Base-by-base conservation (phyloP, 345 rosid species). In the Fremontodendron californicum region DNA sequence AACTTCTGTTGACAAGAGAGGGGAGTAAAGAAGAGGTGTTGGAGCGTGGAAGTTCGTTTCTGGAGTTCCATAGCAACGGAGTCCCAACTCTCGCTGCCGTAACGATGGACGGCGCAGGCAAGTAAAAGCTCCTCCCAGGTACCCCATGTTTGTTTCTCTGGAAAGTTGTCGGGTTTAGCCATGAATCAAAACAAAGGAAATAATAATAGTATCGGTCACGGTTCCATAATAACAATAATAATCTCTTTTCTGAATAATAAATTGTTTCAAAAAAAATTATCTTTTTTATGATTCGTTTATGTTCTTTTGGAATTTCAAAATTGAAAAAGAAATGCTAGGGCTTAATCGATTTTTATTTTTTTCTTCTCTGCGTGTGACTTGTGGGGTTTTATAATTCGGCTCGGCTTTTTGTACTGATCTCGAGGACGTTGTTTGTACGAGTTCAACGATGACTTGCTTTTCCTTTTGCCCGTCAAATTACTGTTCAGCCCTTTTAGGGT, bases 41-140 rank as follows among this genome's bases (percentile, higher is more conserved):
- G 64, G 95, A 77, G 31, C 27, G 52, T 27, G 25, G 57, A 43
- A 31, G 62, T 55, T 16, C 60, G 71, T 39, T 19, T 62, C 78
- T 84, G 97, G 75, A 94, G 77, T 84, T 92, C 98, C 75, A 82
- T 31, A 37, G 98, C 84, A 12, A 91, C 93, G 76, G 90, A 88
- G 21, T 90, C 92, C 98, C 98, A 93, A 80, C 84, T 85, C 74
- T 80, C 52, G 76, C 81, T 82, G 64, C 98, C 97, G 78, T 93
- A 94, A 48, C 97, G 92, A 52, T 92, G 88, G 9, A 93, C 97
- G 74, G 97, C 98, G 79, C 84, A 88, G 40, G 94, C 94, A 51
- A 93, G 84, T 63, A 93, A 77, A 19, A 93, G 87, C 81, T 93
- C 96, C 60, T 93, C 98, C 91, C 90, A 86, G 5, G 94, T 91